Base-by-base conservation (phyloP, 2,329 filamentous ascomycete species). In the Arachnopeziza araneosa region DNA sequence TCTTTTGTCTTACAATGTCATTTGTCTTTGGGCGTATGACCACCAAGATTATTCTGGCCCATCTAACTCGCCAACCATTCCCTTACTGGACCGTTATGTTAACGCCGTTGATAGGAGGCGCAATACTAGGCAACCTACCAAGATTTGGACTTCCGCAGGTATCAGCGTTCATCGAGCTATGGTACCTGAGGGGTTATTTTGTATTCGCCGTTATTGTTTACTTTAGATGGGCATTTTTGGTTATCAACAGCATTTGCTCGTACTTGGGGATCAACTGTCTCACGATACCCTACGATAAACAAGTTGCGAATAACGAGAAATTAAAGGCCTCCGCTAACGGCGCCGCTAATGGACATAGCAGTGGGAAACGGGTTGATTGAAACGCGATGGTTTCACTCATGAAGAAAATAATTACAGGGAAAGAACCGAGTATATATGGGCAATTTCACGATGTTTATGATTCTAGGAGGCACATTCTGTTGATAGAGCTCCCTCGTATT, bases 11-110 rank as follows among this genome's bases (percentile, higher is more conserved):
- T 62, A 96, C 91, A 61, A 89, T 98, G 81, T 90, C 91, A n/a
- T 93, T 98, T 69, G 95, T 97, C 61, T 98, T 99, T 74, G 95
- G 95, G 44, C 89, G 95, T 67, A 92, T 99, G 88, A 98, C 95
- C 0, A 99, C 95, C 49, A 99, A 98, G 80, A 98, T 98, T 75
- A 99, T 99, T 72, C 86, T 99, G 21, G 93, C 95, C 2, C 95
- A 99, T 75, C 80, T 99, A 56, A 95, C 95, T 1, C 86, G 86
- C 64, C 95, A 98, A 74, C 90, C 93, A 2, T 99, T 98, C 76
- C 95, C 95, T 1, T 96, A 90, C 81, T 98, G 93, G 92, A 98
- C 95, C 12, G 83, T 95, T 54, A 90, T 98, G 83, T 81, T 98
- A 48, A 85, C 84, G 36, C 95, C 95, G 8, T 85, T 99, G 49